These are phyloP conservation scores for Cajanus cajan DNA, from an alignment of 306 rosid genomes.

Conservation along the genomic window DNA sequence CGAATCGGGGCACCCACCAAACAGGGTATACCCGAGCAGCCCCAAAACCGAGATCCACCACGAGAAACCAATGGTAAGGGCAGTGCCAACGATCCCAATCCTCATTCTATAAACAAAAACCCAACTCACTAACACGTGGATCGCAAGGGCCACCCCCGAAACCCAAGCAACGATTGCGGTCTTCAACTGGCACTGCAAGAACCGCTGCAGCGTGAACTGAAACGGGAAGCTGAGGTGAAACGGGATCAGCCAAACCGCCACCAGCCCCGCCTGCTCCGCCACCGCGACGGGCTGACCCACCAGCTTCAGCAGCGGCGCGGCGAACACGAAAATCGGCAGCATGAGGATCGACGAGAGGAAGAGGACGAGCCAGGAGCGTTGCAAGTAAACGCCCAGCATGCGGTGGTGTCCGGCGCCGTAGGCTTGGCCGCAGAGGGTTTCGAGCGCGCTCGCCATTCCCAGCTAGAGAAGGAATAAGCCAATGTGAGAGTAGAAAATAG, in stretches of 20 bases:
- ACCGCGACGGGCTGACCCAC: constrained; percentile 48
- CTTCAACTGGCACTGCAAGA: constrained; percentile 67
- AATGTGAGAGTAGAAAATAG: neutral
- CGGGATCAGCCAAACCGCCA: constrained; percentile 62
- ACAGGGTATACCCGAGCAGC: constrained; percentile 45
- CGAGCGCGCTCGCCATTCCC: constrained; percentile 83
- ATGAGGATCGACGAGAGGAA: constrained; percentile 45
- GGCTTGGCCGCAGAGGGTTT: constrained; percentile 78
- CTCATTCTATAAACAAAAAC: constrained; percentile 44
- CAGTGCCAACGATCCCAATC: constrained; percentile 56
- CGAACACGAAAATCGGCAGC: constrained; percentile 57
- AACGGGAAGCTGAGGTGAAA: constrained; percentile 68
- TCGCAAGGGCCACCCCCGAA: constrained; percentile 43
- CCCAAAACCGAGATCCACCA: constrained; percentile 67
- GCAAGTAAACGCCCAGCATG: constrained; percentile 61
- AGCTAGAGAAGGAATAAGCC: constrained; percentile 32
- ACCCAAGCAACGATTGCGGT: constrained; percentile 52
- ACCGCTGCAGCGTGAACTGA: constrained; percentile 61
- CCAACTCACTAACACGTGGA: constrained; percentile 58
- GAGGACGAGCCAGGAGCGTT: constrained; percentile 70
- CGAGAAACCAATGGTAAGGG: constrained; percentile 52
- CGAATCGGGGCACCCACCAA: constrained; percentile 53
- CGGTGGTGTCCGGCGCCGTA: constrained; percentile 59
- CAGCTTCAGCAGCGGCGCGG: constrained; percentile 58
- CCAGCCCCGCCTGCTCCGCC: constrained; percentile 61